Conservation (phyloP, 139 green algal genomes). For the Micractinium conductrix region DNA sequence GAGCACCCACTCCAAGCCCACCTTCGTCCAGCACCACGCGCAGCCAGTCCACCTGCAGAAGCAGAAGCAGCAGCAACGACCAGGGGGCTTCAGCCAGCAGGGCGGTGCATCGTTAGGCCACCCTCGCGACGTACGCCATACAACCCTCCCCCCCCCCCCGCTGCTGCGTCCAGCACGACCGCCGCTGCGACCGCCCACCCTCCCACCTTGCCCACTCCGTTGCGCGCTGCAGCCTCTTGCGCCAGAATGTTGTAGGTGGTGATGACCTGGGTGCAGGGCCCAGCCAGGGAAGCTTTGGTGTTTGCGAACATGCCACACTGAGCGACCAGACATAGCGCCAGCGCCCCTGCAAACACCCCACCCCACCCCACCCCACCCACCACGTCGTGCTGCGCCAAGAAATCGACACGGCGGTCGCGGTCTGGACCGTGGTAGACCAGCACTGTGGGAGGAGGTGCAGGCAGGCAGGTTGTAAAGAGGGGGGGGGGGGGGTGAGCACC, state of each 20-base stretch:
- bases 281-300: not conserved
- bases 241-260: slow-evolving; percentile 35
- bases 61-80: not conserved
- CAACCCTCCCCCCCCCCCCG: too few species aligned
- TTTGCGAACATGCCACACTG: not conserved
- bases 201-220: slow-evolving; percentile 24
- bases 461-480: not conserved
- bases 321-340: too few species aligned
- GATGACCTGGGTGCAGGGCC: not conserved
- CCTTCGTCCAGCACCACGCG: slow-evolving; percentile 67
- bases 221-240: not conserved
- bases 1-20: too few species aligned
- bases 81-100: too few species aligned
- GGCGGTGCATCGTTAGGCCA: too few species aligned
- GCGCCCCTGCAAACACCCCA: too few species aligned
- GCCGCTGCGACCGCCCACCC: too few species aligned
- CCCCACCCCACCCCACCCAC: not conserved
- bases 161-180: too few species aligned
- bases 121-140: too few species aligned
- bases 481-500: not conserved
- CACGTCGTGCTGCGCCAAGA: slow-evolving; percentile 22
- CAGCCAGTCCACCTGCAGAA: slow-evolving; percentile 42
- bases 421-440: slow-evolving; percentile 54
- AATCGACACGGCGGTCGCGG: slow-evolving; percentile 26
- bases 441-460: slow-evolving; percentile 25